Base-by-base conservation (phyloP, 23 red algal species). In the Gracilaria gracilis region DNA sequence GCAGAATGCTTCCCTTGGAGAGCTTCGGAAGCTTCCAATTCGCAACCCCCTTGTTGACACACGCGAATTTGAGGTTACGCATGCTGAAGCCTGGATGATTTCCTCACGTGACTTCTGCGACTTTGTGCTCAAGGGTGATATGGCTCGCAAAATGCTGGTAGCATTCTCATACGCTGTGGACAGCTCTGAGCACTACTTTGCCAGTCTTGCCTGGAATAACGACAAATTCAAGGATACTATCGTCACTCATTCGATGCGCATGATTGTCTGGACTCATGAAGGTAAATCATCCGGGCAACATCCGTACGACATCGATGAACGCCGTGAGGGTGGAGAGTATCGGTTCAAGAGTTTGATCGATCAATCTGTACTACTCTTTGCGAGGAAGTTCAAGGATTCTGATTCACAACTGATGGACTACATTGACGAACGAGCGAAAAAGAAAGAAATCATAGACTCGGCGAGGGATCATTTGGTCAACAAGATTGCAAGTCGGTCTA, bases 61-160 rank as follows among this genome's bases (percentile, higher is more conserved):
- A 2, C 94, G 80, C 8, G 38, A 92, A 38, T 91, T 96, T 80
- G 89, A 86, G 49, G 69, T 93, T 61, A 79, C 88, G 12, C 83
- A 88, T 75, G 91, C 95, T 27, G 95, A 97, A 62, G 91, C 91
- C n/a, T 97, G 95, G 95, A 93, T 93, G 86, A 83, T 97, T 29
- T 62, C 82, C 29, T 88, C 81, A 8, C 55, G 89, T 66, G 89
- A 88, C 24, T 97, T 97, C 93, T 88, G 80, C 14, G 49, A 73
- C 27, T 93, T 85, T 48, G 67, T 93, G 20, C 75, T 97, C 47
- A 51, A 57, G 32, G 69, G 85, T 9, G 81, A 86, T 44, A 80
- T 88, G 64, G 95, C 95, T 20, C 85, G 85, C 2, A 93, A 82
- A 73, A 78, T 97, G 84, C 72, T 93, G 1, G 75, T 90, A 11